These are phyloP conservation scores for Leccinum rimulosum DNA, from an alignment of 768 basidiomycete species.

Conservation along the genomic window DNA sequence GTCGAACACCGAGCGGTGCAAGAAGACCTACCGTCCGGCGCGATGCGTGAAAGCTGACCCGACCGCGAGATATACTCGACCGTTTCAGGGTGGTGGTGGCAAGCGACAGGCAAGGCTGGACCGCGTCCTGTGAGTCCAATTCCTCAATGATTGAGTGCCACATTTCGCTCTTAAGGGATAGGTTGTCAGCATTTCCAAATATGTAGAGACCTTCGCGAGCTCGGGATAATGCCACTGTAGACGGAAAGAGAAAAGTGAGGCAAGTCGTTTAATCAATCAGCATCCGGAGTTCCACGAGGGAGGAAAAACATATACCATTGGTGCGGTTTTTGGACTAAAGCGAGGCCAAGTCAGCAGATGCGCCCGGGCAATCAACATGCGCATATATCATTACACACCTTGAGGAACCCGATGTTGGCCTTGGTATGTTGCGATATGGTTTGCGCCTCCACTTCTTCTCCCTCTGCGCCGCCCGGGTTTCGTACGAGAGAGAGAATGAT, in stretches of 20 bases:
- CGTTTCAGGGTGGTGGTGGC: constrained; percentile 50
- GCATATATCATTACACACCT: constrained; percentile 37
- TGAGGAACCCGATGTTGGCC: constrained; percentile 68
- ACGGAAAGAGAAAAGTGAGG: neutral
- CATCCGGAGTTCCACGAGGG: neutral
- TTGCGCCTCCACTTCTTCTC: constrained; percentile 27
- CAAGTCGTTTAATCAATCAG: neutral
- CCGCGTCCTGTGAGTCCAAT: constrained; percentile 49
- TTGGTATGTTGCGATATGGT: constrained; percentile 14
- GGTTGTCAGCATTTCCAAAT: constrained; percentile 61
- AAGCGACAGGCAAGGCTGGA: constrained; percentile 52
- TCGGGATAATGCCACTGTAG: constrained; percentile 64
- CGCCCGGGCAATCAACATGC: neutral
- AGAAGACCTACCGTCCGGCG: constrained; percentile 50
- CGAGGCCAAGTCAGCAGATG: neutral
- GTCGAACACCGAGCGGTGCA: neutral
- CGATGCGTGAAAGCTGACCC: constrained; percentile 45
- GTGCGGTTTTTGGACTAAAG: constrained; percentile 53
- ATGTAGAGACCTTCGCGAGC: constrained; percentile 74
- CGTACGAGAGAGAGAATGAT: constrained; percentile 75
- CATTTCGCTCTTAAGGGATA: constrained; percentile 49
- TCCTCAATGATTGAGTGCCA: constrained; percentile 61
- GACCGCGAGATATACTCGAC: constrained; percentile 45
- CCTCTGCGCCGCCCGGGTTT: constrained; percentile 54
- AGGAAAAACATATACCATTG: constrained; percentile 40